These are phyloP conservation scores for Fistulifera solaris DNA, from an alignment of 108 stramenopile genomes.

Conservation along the genomic window DNA sequence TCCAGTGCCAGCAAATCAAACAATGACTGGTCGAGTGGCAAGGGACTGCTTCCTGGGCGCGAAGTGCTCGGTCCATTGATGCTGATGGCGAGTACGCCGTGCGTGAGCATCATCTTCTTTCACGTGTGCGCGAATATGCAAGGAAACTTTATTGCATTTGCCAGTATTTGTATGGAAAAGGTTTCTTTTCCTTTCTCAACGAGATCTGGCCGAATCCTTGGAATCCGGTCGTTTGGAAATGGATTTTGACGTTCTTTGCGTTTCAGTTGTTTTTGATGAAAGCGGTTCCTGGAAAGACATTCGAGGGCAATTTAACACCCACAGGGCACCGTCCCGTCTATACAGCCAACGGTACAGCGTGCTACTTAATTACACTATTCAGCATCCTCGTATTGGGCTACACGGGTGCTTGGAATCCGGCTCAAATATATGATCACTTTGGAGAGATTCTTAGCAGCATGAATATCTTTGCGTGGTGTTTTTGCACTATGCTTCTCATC, in stretches of 20 bases:
- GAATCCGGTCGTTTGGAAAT: constrained; percentile 45
- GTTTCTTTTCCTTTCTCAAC: constrained; percentile 17
- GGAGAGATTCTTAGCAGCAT: constrained; percentile 54
- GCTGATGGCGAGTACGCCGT: constrained; percentile 35
- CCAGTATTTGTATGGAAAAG: constrained; percentile 10
- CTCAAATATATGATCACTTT: constrained; percentile 71
- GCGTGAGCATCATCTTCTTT: constrained; percentile 35
- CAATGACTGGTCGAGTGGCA: constrained; percentile 28
- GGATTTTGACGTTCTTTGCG: constrained; percentile 44
- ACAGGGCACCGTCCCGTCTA: constrained; percentile 68
- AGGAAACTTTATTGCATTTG: constrained; percentile 37
- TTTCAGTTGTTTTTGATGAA: constrained; percentile 55
- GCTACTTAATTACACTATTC: constrained; percentile 48
- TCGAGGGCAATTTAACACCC: constrained; percentile 46
- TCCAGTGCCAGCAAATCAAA: no score
- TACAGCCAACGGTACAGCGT: constrained; percentile 56
- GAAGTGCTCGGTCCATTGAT: constrained; percentile 38
- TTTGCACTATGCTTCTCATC: constrained; percentile 72
- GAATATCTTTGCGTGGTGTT: constrained; percentile 89
- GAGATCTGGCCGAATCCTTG: constrained; percentile 36
- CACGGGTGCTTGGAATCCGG: constrained; percentile 19
- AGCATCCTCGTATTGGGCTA: constrained; percentile 22
- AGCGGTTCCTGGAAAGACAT: constrained; percentile 49
- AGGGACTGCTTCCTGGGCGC: constrained; percentile 33
- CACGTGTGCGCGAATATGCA: constrained; percentile 35